phyloP scores from a whole-genome alignment of 345 rosid species.

The Murraya koenigii region DNA sequence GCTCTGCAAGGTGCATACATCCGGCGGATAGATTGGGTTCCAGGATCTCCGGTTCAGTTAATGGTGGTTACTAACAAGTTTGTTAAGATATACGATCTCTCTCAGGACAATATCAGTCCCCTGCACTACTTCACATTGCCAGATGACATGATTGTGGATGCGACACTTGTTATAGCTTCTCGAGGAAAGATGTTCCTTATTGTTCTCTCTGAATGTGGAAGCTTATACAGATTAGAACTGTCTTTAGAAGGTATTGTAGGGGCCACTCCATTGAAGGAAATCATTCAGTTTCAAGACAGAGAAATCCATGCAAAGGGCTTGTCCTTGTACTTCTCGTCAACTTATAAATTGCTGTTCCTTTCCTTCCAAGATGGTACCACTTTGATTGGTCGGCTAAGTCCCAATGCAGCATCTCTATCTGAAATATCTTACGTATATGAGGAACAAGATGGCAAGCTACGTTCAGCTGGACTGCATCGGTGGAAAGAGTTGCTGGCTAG shows the following conservation, averaged over 20 bases:
- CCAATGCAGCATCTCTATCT: slow-evolving; percentile 59
- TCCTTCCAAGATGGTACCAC: slow-evolving; percentile 90
- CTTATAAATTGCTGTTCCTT: slow-evolving; percentile 69
- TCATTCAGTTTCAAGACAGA: slow-evolving; percentile 53
- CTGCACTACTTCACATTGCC: slow-evolving; percentile 84
- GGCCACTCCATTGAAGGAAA: slow-evolving; percentile 81
- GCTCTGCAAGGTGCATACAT: slow-evolving; percentile 93
- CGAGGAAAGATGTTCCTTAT: slow-evolving; percentile 78
- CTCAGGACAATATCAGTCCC: slow-evolving; percentile 96
- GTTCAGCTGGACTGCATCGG: slow-evolving; percentile 80
- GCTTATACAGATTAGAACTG: slow-evolving; percentile 71
- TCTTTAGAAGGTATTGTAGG: slow-evolving; percentile 75
- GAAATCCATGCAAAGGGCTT: slow-evolving; percentile 75
- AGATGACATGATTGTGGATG: slow-evolving; percentile 84
- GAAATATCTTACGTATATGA: slow-evolving; percentile 74
- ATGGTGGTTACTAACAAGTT: slow-evolving; percentile 88
- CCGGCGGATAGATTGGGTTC: slow-evolving; percentile 90
- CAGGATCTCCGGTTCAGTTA: slow-evolving; percentile 92
- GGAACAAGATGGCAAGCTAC: slow-evolving; percentile 69
- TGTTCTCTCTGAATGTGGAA: slow-evolving; percentile 86
- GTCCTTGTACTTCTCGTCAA: slow-evolving; percentile 78
- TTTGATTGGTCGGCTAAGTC: slow-evolving; percentile 68
- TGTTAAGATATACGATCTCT: slow-evolving; percentile 91
- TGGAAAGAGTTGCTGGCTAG: slow-evolving; percentile 86
- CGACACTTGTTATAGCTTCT: slow-evolving; percentile 74